Conservation (phyloP, 225 moss, liverwort and hornwort species). For the Antitrichia curtipendula region DNA sequence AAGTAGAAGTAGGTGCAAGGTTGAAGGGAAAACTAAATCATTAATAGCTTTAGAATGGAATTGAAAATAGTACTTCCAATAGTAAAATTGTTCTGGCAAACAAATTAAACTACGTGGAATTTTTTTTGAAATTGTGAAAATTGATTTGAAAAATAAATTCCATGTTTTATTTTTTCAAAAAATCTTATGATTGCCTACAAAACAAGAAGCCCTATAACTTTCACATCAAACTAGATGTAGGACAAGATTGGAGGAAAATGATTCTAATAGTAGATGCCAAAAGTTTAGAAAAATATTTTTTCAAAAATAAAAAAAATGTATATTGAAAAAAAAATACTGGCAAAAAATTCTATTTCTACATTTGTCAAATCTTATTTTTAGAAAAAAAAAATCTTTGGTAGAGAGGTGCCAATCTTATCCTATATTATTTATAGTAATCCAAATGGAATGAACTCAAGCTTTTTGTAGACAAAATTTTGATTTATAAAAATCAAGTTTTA, state of each 20-base stretch:
- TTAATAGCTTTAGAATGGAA: not conserved
- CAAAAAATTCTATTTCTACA: not conserved
- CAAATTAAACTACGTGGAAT: not conserved
- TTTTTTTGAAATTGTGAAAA: not conserved
- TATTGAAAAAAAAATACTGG: not conserved
- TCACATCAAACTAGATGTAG: not conserved
- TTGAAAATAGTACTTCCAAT: not conserved
- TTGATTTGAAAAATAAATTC: not conserved
- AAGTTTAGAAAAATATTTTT: not conserved
- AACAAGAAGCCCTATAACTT: no score
- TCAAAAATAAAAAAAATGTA: not conserved
- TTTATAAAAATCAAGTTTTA: not conserved
- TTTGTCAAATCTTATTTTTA: not conserved
- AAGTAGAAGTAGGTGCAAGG: no score
- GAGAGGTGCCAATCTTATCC: fast-evolving
- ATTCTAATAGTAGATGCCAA: not conserved
- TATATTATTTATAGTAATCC: no score
- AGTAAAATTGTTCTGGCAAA: not conserved
- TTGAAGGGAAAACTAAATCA: not conserved
- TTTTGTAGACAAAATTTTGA: not conserved
- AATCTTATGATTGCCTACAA: no score
- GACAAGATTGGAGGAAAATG: not conserved
- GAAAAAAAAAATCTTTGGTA: not conserved
- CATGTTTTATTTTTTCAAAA: not conserved
- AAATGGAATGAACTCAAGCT: not conserved